These are phyloP conservation scores for Malus sylvestris DNA, from an alignment of 306 rosid species.

Conservation along the genomic window DNA sequence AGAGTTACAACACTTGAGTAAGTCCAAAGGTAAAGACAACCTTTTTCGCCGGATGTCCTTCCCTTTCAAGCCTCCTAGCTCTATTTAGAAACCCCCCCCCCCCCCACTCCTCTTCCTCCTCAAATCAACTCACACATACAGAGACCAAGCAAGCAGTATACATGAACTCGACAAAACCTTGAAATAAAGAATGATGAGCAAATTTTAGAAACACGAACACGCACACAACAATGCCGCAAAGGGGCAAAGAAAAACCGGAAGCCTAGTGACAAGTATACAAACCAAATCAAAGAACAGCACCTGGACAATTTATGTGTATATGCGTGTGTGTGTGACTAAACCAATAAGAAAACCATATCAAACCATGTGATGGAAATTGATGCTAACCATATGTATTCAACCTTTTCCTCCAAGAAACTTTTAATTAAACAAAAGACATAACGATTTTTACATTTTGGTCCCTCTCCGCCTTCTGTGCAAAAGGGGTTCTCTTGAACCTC, in stretches of 20 bases:
- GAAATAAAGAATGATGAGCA: background rate
- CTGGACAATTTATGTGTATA: background rate
- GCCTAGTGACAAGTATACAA: too few species aligned
- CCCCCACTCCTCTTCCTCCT: too few species aligned
- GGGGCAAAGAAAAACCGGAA: background rate
- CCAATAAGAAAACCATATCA: constrained; percentile 48
- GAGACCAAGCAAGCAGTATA: background rate
- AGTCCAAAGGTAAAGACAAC: too few species aligned
- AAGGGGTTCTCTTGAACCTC: too few species aligned
- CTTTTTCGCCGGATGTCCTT: too few species aligned
- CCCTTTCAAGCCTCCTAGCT: too few species aligned
- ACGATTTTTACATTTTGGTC: too few species aligned
- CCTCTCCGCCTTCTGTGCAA: too few species aligned
- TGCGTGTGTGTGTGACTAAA: background rate
- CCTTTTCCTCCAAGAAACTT: constrained; percentile 43
- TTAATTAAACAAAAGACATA: background rate
- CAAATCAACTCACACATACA: background rate
- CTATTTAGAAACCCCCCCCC: too few species aligned
- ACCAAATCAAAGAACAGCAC: background rate
- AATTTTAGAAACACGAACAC: constrained; percentile 1
- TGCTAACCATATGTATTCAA: constrained; percentile 43
- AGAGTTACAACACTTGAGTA: too few species aligned
- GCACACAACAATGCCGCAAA: background rate
- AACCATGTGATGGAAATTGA: constrained; percentile 45
- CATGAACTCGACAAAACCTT: background rate